A percentile compares a stretch with the other conserved stretches of the same genome.
Evolutionary conservation across 164 flowering plant species (phyloP).

Genomic region (Magnolia sinica): DNA sequence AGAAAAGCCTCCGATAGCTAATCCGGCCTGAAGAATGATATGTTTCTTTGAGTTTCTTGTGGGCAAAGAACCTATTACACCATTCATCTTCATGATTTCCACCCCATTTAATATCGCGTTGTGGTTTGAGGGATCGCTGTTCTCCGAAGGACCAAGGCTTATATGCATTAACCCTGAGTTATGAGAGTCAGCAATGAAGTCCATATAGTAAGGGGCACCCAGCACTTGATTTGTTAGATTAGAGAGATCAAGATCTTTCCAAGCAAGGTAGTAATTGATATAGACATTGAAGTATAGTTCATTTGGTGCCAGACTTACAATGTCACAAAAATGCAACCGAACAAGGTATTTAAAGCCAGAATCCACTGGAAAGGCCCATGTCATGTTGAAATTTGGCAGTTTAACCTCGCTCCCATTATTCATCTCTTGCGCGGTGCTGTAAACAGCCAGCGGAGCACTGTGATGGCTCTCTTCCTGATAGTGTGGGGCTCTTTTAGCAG

Average conservation of each 20-base stretch:
- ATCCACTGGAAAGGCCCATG: slow-evolving; percentile 64
- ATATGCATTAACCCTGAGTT: slow-evolving; percentile 36
- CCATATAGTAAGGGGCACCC: slow-evolving; percentile 78
- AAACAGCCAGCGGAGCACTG: slow-evolving; percentile 66
- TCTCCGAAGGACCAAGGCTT: slow-evolving; percentile 69
- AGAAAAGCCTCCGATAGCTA: background rate
- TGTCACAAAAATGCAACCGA: slow-evolving; percentile 79
- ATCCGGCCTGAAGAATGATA: background rate
- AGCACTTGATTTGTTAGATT: slow-evolving; percentile 23
- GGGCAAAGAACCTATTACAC: no score
- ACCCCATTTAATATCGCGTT: slow-evolving; percentile 50
- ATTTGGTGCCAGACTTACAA: slow-evolving; percentile 30
- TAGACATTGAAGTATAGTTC: slow-evolving; percentile 40
- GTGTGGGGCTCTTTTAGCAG: slow-evolving; percentile 13
- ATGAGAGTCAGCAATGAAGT: slow-evolving; percentile 56
- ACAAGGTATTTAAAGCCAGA: slow-evolving; percentile 58
- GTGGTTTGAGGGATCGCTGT: slow-evolving; percentile 18
- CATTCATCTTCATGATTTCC: slow-evolving; percentile 75
- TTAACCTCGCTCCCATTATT: slow-evolving; percentile 25
- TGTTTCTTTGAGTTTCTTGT: background rate
- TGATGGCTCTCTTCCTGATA: slow-evolving; percentile 33
- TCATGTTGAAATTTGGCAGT: slow-evolving; percentile 38
- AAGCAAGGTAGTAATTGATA: background rate
- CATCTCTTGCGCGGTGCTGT: slow-evolving; percentile 60
- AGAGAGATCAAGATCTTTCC: slow-evolving; percentile 16